Conservation (phyloP, 169 alveolate species). For the Eimeria mitis region DNA sequence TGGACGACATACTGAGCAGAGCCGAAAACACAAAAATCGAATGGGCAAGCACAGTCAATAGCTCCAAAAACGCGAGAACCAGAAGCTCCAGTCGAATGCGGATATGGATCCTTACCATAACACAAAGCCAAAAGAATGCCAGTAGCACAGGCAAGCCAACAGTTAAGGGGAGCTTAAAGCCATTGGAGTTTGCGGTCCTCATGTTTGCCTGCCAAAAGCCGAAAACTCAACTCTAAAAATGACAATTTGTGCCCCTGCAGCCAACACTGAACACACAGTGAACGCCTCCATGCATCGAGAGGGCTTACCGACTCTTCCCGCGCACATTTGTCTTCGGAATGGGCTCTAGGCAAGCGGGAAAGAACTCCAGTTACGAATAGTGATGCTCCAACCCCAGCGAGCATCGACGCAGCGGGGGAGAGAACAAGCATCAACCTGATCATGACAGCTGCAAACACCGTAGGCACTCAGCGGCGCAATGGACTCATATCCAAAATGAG, state of each 20-base stretch:
- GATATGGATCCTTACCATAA: slow-evolving; percentile 57
- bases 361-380: slow-evolving; percentile 85
- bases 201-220: slow-evolving; percentile 27
- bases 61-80: not conserved
- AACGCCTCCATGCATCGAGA: not conserved
- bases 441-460: slow-evolving; percentile 94
- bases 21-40: slow-evolving; percentile 62
- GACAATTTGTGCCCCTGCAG: not conserved
- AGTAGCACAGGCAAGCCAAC: slow-evolving; percentile 65
- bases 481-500: not conserved
- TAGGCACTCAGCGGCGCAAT: not conserved
- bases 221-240: not conserved
- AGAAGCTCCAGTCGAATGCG: not conserved
- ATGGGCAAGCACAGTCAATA: not conserved
- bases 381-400: slow-evolving; percentile 97
- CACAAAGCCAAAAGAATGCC: slow-evolving; percentile 64
- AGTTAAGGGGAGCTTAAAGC: slow-evolving; percentile 49
- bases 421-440: slow-evolving; percentile 97
- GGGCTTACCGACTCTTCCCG: not conserved
- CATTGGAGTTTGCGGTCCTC: not conserved
- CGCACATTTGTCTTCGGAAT: not conserved
- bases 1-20: slow-evolving; percentile 90
- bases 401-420: slow-evolving; percentile 92
- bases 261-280: not conserved
- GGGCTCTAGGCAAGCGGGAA: not conserved